Evolutionary conservation across 1,139 yeast genomes (phyloP).

Genomic region (Candida albicans): DNA sequence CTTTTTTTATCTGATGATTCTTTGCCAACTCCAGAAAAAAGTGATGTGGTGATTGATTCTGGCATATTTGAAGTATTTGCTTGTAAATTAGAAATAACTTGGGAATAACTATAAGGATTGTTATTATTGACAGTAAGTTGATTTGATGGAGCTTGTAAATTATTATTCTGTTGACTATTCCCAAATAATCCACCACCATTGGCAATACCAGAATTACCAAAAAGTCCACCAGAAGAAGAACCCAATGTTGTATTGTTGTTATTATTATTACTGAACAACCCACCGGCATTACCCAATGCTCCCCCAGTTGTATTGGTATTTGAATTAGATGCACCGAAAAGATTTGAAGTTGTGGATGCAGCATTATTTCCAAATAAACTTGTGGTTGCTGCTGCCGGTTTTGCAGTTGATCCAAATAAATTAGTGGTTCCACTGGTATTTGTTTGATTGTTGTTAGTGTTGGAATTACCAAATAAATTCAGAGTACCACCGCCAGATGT

Average conservation of each 20-base stretch:
- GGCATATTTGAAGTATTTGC: constrained; percentile 21
- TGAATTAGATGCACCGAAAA: constrained; percentile 1
- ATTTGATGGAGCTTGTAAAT: constrained; percentile 2
- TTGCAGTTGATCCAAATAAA: constrained; percentile 24
- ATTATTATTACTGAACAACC: constrained; percentile 7
- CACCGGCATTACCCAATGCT: constrained; percentile 17
- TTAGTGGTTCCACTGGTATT: constrained; percentile 16
- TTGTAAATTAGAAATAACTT: constrained; percentile 20
- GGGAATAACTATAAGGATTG: constrained; percentile 30
- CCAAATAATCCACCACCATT: constrained; percentile 13
- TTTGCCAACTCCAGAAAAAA: constrained; percentile 20
- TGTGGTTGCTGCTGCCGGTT: constrained; percentile 9
- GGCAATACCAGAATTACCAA: constrained; percentile 5
- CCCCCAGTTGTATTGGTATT: constrained; percentile 9
- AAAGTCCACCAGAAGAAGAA: constrained; percentile 1
- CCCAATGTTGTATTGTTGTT: constrained; percentile 3
- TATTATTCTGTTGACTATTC: constrained; percentile 1
- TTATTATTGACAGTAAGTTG: constrained; percentile 10
- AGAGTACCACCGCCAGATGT: too few species aligned
- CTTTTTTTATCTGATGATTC: constrained; percentile 21
- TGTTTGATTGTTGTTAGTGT: constrained; percentile 15
- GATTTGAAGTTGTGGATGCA: constrained; percentile 1
- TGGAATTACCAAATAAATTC: constrained; percentile 7
- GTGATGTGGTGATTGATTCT: constrained; percentile 36
- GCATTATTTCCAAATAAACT: constrained; percentile 11